These are phyloP conservation scores for Flaveria linearis DNA, from an alignment of 129 eudicot genomes.

Conservation along the genomic window DNA sequence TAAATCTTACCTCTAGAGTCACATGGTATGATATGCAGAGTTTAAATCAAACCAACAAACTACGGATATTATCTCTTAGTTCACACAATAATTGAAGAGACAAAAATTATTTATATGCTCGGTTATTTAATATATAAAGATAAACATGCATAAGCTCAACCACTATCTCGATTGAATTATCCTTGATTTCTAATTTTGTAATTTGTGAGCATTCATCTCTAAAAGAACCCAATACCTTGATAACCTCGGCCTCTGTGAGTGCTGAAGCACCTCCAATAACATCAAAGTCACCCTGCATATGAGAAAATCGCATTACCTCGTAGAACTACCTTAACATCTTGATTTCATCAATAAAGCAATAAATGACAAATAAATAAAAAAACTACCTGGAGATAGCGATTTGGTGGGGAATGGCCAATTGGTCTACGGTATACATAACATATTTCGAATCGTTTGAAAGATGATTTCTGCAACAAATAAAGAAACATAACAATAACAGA, in stretches of 20 bases:
- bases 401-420: slow-evolving; percentile 94
- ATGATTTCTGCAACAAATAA: slow-evolving; percentile 62
- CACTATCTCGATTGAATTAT: neutral
- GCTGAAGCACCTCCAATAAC: slow-evolving; percentile 85
- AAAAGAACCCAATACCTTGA: slow-evolving; percentile 57
- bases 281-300: slow-evolving; percentile 85
- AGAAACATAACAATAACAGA: slow-evolving; percentile 8
- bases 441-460: slow-evolving; percentile 83
- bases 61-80: neutral
- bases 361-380: neutral
- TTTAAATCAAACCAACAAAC: neutral
- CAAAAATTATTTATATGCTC: neutral
- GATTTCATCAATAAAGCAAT: slow-evolving; percentile 17
- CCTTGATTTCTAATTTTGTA: neutral
- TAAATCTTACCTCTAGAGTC: neutral
- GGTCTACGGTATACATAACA: slow-evolving; percentile 80
- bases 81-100: neutral
- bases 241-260: slow-evolving; percentile 83
- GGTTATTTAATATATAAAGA: neutral
- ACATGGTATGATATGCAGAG: slow-evolving; percentile 1
- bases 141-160: neutral
- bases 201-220: neutral
- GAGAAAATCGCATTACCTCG: slow-evolving; percentile 1
- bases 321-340: slow-evolving; percentile 14
- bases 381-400: slow-evolving; percentile 83